Base-by-base conservation (phyloP, 2,329 filamentous ascomycete species). In the Phaeosphaeria sp. region DNA sequence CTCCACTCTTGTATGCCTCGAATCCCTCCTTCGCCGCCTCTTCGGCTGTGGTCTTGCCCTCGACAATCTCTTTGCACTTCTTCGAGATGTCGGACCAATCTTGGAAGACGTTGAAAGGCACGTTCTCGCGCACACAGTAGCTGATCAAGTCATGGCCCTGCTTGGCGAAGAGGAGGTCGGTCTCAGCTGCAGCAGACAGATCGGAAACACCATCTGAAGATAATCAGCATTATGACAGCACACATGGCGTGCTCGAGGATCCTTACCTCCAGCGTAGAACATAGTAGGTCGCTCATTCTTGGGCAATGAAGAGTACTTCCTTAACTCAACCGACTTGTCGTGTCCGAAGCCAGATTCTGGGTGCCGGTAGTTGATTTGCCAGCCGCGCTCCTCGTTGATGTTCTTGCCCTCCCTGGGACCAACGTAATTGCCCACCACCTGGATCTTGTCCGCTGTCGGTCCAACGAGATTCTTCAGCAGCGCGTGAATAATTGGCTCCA, bases 101-200 rank as follows among this genome's bases (percentile, higher is more conserved):
- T 69, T 91, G 84, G 75, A 97, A 97, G 2, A 91, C 88, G 15
- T 91, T 94, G 77, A 96, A 97, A 0, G 93, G 93, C 20, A 96
- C 89, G 10, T 90, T 86, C 76, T 96, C 88, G 54, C 87, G 88
- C 68, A 93, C 89, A 74, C 94, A 97, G 80, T 92, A 97, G 15
- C 85, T 87, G 62, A 97, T 90, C 55, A 98, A 85, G 78, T 98
- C 93, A 76, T 92, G 89, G 21, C 92, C 94, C 64, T 90, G 89
- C 84, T 97, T 97, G 52, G 94, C 94, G 72, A 98, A 98, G 36
- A 98, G 83, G 53, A 98, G 80, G 76, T 98, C 93, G 2, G 93
- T 97, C 82, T 98, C 93, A 68, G 90, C 88, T 2, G 95, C 94
- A 9, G 94, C 95, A 23, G 91, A 63, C 11, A 66, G 55, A 44